Evolutionary conservation across 768 basidiomycete genomes (phyloP), one percentile per base, ranked within the genome.

Genomic region (Agaricus blazei): DNA sequence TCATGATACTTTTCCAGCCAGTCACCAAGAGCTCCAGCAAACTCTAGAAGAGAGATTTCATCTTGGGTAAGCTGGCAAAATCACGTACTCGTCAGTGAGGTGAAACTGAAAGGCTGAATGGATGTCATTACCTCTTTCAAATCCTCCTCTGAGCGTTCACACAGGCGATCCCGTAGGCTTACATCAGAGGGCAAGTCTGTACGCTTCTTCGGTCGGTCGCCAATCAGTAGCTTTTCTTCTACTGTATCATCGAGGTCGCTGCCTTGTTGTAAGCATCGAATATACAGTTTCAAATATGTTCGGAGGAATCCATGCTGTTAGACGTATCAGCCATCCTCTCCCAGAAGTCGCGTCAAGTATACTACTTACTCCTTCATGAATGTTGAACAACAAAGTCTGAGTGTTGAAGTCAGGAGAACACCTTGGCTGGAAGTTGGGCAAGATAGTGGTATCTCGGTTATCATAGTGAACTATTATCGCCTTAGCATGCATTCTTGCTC

Each of bases 1-100:
- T 88, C 76, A 59, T 93, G 89, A 65, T 88, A 84, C 6, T 86
- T 86, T 57, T 82, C 86, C 14, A 93, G 74, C 90, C 90, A 93
- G 50, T 83, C 78, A 29, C 85, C 80, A 45, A 91, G 70, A 14
- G 81, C 78, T 36, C 71, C 74, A 9, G 81, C 78, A 68, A 81
- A 91, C 26, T 84, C 73, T 44, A 84, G 70, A 40, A 90, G 74
- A 34, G 68, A 65, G 15, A 66, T 63, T 61, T 93, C 90, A 47
- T 88, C 84, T 2, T 66, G 56, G 8, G 90, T 89, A 34, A 93
- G 71, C 89, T 92, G 52, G 19, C 49, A 31, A 38, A 38, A 59
- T 1, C 45, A 38, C 38, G 29, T 48, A 12, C 57, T 27, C 51
- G 46, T 59, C 37, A 60, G 41, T 48, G 64, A 56, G 52, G 43